Evolutionary conservation across 106 monocot genomes (phyloP), one percentile per base, ranked within the genome.

Genomic region (Chionographis japonica): DNA sequence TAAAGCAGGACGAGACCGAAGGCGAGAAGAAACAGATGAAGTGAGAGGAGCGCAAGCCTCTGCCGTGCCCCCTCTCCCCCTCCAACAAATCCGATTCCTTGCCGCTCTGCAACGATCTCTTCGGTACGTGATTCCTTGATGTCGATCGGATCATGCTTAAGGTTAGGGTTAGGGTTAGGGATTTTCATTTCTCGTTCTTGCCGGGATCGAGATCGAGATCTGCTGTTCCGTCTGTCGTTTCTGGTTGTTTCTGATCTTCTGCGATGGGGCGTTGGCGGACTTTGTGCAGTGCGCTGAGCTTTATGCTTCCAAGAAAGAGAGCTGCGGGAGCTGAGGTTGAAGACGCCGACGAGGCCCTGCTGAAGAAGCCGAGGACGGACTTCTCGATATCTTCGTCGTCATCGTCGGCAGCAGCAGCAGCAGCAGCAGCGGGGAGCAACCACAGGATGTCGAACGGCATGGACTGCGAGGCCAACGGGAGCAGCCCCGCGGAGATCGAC

Each of bases 291-390:
- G 61, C 40, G 64, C 14, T 68, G 53, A 82, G 63, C 87, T 92
- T 77, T 92, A 82, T 92, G 87, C 82, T 88, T 79, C 76, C 91
- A 6, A 77, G 71, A 60, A 85, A 82, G 77, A 74, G 88, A 83
- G 74, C 39, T 12, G 73, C 7, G 63, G 79, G 67, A 70, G 61
- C 62, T 57, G 76, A 75, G 72, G 56, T 67, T 19, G 68, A 36
- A 46, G 75, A 66, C 58, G 74, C 54, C 42, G 77, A 38, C 39
- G 68, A 68, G 37, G 59, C 16, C 3, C 55, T 60, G 61, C 40
- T 38, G 63, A 83, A 82, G 81, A 86, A 66, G 72, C 50, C 76
- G 37, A 76, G 20, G 50, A 46, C n/a, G 18, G 71, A 63, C 35
- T 46, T 0, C 9, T 46, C 46, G 46, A 6, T 10, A 46, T 46